Base-by-base conservation (phyloP, 2,329 filamentous ascomycete species). In the Pseudogymnoascus sp. region DNA sequence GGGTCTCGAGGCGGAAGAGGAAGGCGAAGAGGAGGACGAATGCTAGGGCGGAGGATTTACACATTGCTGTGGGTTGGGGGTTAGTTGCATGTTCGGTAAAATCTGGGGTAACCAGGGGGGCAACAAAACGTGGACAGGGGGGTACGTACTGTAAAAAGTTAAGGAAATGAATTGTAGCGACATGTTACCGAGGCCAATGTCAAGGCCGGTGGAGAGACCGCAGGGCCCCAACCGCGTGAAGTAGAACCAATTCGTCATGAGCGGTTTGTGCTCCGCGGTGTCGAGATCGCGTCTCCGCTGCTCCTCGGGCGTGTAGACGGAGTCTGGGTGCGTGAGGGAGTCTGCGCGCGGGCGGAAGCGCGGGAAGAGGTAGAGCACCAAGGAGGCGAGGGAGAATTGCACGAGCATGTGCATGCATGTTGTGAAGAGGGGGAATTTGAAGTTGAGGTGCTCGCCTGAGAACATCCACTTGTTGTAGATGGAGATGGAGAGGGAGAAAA, bases 401-500 rank as follows among this genome's bases (percentile, higher is more conserved):
- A 99, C 92, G 21, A 93, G 79, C 93, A 98, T 98, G 79, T 99
- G 95, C 75, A 95, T 81, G 68, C 91, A 90, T 3, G 95, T 99
- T 10, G 93, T 96, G 77, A 98, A 98, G 61, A 99, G 83, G 41
- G 95, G 95, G 72, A 95, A 98, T 62, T 90, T 88, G 75, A 99
- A 99, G 77, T 97, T 89, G 70, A 96, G 85, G 69, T 89, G 86
- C 69, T 89, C 84, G 67, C 88, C 84, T 72, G 90, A 90, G 78
- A 99, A 98, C 93, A 99, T 98, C 95, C 95, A 98, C 79, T 97
- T 98, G 83, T 99, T 99, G 81, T 98, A 99, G 71, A 97, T 83
- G 67, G 92, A 96, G 74, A 96, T 96, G 61, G 90, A 92, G 68
- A 98, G 84, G 16, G 93, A 97, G 77, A 98, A 98, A 41, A 92